Conservation (phyloP, 352 stramenopile genomes). For the Pythium utonaiense region DNA sequence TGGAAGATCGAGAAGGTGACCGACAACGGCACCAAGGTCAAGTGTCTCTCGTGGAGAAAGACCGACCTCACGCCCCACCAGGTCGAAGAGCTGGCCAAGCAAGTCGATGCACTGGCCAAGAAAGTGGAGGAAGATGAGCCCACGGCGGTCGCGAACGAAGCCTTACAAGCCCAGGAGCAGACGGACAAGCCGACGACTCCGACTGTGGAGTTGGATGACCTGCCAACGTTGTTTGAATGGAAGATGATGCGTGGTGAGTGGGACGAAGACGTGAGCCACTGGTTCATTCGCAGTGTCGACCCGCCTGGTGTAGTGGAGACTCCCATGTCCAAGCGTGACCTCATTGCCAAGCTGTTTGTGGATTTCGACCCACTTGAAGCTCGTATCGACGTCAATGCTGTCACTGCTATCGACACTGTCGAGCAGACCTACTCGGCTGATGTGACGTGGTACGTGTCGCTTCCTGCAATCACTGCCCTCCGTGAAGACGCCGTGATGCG, state of each 20-base stretch:
- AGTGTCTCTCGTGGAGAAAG: conserved; percentile 49
- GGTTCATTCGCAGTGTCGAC: conserved; percentile 49
- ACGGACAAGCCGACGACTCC: background rate
- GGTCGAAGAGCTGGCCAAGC: conserved; percentile 16
- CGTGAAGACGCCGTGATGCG: conserved; percentile 28
- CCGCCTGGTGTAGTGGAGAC: conserved; percentile 11
- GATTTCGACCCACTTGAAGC: conserved; percentile 25
- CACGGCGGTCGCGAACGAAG: conserved; percentile 8
- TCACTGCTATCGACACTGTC: conserved; percentile 29
- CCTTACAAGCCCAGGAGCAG: background rate
- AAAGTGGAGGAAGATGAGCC: conserved; percentile 26
- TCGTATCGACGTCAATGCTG: conserved; percentile 25
- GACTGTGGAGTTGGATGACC: conserved; percentile 3
- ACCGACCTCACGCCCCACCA: conserved; percentile 35
- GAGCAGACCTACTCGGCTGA: conserved; percentile 30
- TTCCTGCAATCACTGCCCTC: conserved; percentile 26
- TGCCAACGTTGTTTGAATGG: conserved; percentile 45
- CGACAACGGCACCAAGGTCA: conserved; percentile 32
- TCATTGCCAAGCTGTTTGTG: conserved; percentile 23
- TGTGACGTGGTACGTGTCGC: conserved; percentile 30
- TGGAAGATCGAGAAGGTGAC: conserved; percentile 48
- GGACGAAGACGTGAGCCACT: conserved; percentile 34
- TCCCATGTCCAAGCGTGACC: conserved; percentile 9
- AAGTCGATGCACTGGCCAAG: conserved; percentile 39
- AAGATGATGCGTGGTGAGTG: conserved; percentile 59